phyloP scores from a whole-genome alignment of 768 basidiomycete species.

The Leucosporidium scottii region DNA sequence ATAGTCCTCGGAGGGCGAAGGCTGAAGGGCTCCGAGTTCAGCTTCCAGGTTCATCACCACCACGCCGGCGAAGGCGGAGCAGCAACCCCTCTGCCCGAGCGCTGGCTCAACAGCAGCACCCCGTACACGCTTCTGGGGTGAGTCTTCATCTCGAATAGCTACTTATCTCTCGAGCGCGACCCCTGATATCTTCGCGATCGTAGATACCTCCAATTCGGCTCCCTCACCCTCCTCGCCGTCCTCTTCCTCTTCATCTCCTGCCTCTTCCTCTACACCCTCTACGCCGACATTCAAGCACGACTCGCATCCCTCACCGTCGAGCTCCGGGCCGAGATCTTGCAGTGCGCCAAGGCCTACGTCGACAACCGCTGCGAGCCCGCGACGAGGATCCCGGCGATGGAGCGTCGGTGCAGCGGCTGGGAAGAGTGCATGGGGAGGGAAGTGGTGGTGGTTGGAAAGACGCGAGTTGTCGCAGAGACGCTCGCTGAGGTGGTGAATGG shows the following conservation, averaged over 20 bases:
- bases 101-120: conserved; percentile 23
- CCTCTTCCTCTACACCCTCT: conserved; percentile 81
- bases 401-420: conserved; percentile 78
- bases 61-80: conserved; percentile 8
- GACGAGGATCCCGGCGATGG: conserved; percentile 78
- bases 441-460: conserved; percentile 78
- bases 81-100: not conserved
- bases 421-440: conserved; percentile 62
- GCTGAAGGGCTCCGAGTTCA: conserved; percentile 17
- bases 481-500: conserved; percentile 93
- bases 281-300: conserved; percentile 78
- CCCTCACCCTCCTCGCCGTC: conserved; percentile 76
- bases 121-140: conserved; percentile 84
- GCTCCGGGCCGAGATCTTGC: conserved; percentile 83
- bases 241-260: conserved; percentile 77
- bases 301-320: conserved; percentile 85
- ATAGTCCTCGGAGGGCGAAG: not conserved
- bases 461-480: conserved; percentile 84
- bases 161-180: not conserved
- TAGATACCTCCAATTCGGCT: conserved; percentile 86
- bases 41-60: conserved; percentile 31
- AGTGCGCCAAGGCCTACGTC: conserved; percentile 72
- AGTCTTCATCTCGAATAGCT: conserved; percentile 37
- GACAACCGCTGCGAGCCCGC: conserved; percentile 68
- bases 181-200: not conserved